Base-by-base conservation (phyloP, 495 filamentous ascomycete species). In the Penicillium egyptiacum region DNA sequence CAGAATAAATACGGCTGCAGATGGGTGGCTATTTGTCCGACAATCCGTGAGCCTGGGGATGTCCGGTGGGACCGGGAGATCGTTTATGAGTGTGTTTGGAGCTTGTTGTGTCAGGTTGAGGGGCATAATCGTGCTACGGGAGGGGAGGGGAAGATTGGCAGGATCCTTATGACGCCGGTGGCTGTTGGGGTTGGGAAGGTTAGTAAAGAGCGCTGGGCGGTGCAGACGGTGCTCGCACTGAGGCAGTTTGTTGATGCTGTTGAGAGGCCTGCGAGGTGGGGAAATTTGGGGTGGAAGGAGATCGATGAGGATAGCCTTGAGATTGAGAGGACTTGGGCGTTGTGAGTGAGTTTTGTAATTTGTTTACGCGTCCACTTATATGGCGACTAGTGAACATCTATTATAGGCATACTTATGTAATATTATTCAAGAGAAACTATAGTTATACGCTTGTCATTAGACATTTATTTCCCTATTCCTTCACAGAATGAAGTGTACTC, bases 11-110 rank as follows among this genome's bases (percentile, higher is more conserved):
- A 72, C 62, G 66, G 63, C 5, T 77, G 74, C 59, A 63, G 57
- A 35, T 80, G 74, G 66, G 56, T 83, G 16, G 77, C 72, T 8
- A 54, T 83, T 17, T 83, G 80, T 64, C 80, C 80, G 30, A 81
- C 79, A 9, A 83, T 81, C 79, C 60, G 74, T 25, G 61, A 72
- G 16, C 79, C 78, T 0, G 35, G 60, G 4, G 40, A 66, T 50
- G 75, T 69, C 20, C 41, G 17, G 17, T 83, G 80, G 79, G 75
- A 83, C 58, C 73, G 75, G 3, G 80, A 81, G 64, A 67, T 83
- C n/a, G 75, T 81, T 19, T 81, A 79, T 55, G 73, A 81, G 61
- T 79, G 80, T 66, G 61, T 77, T 1, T 81, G 80, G 80, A 76
- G 75, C 59, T 55, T 83, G 58, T 37, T 83, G 40, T 74, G 70